Percentiles rank a stretch among this genome's conserved stretches.
Evolutionary conservation across 176 grass and related monocot species (phyloP).

Genomic region (Ensete glaucum): DNA sequence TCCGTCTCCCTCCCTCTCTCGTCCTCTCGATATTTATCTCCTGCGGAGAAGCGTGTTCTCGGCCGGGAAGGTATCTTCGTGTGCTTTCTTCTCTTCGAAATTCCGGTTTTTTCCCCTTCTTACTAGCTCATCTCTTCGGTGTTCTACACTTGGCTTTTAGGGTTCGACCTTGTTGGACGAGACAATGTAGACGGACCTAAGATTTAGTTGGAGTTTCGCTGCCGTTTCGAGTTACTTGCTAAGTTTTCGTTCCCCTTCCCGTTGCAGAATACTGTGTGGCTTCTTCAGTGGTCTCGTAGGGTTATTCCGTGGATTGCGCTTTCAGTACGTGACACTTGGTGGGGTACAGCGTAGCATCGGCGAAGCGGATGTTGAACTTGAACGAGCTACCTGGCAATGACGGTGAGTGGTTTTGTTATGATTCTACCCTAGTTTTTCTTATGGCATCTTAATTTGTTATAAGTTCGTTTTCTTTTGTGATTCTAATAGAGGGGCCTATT

Average conservation of each 20-base stretch:
- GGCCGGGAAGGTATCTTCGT: neutral
- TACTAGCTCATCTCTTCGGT: neutral
- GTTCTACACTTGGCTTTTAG: neutral
- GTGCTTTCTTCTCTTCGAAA: neutral
- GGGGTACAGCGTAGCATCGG: neutral
- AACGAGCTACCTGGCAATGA: neutral
- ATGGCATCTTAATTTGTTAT: neutral
- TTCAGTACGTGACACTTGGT: neutral
- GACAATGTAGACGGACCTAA: neutral
- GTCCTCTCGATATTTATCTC: neutral
- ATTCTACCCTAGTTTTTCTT: neutral
- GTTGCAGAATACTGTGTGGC: neutral
- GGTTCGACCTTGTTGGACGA: neutral
- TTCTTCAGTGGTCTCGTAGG: too few relatives aligned
- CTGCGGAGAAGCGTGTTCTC: neutral
- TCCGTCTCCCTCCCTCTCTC: neutral
- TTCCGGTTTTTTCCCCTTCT: neutral
- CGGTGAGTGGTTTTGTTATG: neutral
- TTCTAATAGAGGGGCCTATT: neutral
- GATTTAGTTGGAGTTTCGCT: neutral
- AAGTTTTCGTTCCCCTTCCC: neutral
- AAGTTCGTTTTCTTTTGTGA: neutral
- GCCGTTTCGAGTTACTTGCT: neutral
- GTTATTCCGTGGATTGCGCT: neutral
- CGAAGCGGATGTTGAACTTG: constrained; percentile 5